Evolutionary conservation across 2,329 filamentous ascomycete species (phyloP), one percentile per base, ranked within the genome.

Genomic region (Epichloe aotearoae): DNA sequence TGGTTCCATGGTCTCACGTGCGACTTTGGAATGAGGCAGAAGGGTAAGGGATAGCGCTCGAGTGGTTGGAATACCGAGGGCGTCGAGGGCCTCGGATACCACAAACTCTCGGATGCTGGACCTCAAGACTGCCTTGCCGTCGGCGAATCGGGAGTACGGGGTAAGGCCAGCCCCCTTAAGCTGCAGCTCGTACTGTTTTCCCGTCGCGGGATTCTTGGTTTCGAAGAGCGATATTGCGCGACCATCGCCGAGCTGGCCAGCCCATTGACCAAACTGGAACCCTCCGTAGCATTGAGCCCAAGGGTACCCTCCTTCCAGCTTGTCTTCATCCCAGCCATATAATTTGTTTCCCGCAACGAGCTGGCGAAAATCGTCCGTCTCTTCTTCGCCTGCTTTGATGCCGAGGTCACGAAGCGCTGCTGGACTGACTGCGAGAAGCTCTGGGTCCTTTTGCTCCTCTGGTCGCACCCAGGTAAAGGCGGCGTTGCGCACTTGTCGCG

Each of bases 251-350:
- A 98, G 79, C 66, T 98, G 93, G 5, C 93, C 90, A 3, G 93
- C 93, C 91, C 91, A 98, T 57, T 86, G 82, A 5, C 93, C 93
- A 63, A 83, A 82, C 62, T 82, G 76, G 61, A 77, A 81, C 51
- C 91, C 91, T 52, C 93, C 93, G 65, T 98, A 98, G 70, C 93
- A 97, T 69, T 98, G 93, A 34, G 93, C 90, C 93, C 93, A 98
- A 0, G 93, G 91, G 64, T 98, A 98, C 42, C 93, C 82, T 19
- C 86, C 84, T 52, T 80, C 71, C 23, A 70, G 64, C 56, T 73
- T 75, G 52, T 81, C 76, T 52, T 84, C 78, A 56, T 88, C 78
- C 79, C 85, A 86, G 47, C 89, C 91, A 51, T 86, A 79, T 14
- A 96, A 76, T 61, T 81, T 83, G 64, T 93, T 95, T 3, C 93